Conservation (phyloP, 352 stramenopile genomes). For the Achlya hypogyna region DNA sequence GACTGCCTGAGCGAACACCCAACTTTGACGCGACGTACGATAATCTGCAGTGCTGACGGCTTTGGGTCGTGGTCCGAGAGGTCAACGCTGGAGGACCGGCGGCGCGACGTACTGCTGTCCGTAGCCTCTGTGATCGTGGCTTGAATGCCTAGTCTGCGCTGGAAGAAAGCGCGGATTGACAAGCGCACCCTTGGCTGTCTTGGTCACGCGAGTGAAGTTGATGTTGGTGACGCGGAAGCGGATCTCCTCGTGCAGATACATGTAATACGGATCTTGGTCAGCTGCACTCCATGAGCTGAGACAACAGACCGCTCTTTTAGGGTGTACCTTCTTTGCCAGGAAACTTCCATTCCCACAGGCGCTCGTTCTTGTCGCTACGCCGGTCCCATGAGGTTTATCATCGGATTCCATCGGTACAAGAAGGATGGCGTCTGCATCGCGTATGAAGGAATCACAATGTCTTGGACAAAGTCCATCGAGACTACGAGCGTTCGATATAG, state of each 20-base stretch:
- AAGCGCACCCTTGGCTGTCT: conserved; percentile 60
- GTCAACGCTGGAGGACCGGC: conserved; percentile 75
- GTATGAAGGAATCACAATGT: conserved; percentile 85
- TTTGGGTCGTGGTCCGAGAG: conserved; percentile 75
- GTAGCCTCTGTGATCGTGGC: conserved; percentile 76
- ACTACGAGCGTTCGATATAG: conserved; percentile 26
- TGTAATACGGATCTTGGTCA: conserved; percentile 39
- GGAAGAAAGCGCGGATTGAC: not conserved
- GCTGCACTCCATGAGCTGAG: not conserved
- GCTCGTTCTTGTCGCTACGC: conserved; percentile 57
- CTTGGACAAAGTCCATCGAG: conserved; percentile 86
- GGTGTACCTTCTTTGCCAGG: conserved; percentile 55
- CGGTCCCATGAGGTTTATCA: not conserved
- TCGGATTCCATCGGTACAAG: conserved; percentile 37
- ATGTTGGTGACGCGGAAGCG: conserved; percentile 82
- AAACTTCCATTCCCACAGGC: conserved; percentile 83
- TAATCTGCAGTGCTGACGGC: conserved; percentile 72
- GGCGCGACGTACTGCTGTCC: conserved; percentile 46
- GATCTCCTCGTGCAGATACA: conserved; percentile 83
- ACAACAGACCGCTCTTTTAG: not conserved
- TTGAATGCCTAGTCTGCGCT: conserved; percentile 45
- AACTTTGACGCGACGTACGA: too few species aligned
- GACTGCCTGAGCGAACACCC: too few species aligned
- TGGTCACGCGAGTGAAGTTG: conserved; percentile 83
- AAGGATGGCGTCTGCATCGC: conserved; percentile 81